Evolutionary conservation across 2,329 filamentous ascomycete species (phyloP).

Genomic region (Neoarthrinium moseri): DNA sequence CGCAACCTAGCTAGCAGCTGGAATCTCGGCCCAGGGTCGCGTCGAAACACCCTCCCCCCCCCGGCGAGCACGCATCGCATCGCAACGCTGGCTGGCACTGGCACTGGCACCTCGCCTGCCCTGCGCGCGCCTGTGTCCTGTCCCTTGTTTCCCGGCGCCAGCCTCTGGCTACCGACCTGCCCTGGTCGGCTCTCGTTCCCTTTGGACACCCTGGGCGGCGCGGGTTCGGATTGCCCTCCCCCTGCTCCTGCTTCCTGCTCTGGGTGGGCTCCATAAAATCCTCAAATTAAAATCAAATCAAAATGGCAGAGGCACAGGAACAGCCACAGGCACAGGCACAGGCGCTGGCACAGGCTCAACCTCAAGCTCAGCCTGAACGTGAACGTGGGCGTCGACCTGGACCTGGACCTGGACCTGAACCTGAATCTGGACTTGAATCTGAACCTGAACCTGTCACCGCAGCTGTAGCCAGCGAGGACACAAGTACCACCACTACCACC

Average conservation of each 20-base stretch:
- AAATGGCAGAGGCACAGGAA: constrained; percentile 32
- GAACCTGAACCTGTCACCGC: constrained; percentile 29
- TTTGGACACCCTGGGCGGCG: constrained; percentile 22
- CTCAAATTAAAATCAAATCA: constrained; percentile 36
- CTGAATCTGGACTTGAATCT: too few relatives aligned
- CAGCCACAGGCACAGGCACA: constrained; percentile 33
- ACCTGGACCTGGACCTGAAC: constrained; percentile 13
- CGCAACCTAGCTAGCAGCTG: constrained; percentile 18
- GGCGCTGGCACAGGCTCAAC: constrained; percentile 13
- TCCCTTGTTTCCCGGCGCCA: constrained; percentile 8
- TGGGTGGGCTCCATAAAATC: constrained; percentile 28
- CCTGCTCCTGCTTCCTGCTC: constrained; percentile 29
- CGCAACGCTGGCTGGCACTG: background rate
- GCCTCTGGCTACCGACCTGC: too few relatives aligned
- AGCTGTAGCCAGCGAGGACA: constrained; percentile 25
- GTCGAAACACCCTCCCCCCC: constrained; percentile 24
- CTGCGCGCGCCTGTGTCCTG: constrained; percentile 1
- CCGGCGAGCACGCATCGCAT: background rate
- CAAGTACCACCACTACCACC: background rate
- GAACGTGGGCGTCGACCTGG: constrained; percentile 8
- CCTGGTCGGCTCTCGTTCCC: constrained; percentile 29
- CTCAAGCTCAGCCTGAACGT: constrained; percentile 7
- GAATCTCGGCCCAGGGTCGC: constrained; percentile 35
- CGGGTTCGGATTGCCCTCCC: constrained; percentile 17
- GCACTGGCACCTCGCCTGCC: constrained; percentile 4